Percentiles rank a stretch among this genome's conserved stretches.
These are phyloP conservation scores for Rauvolfia tetraphylla DNA, from an alignment of 257 asterid species.

Conservation along the genomic window DNA sequence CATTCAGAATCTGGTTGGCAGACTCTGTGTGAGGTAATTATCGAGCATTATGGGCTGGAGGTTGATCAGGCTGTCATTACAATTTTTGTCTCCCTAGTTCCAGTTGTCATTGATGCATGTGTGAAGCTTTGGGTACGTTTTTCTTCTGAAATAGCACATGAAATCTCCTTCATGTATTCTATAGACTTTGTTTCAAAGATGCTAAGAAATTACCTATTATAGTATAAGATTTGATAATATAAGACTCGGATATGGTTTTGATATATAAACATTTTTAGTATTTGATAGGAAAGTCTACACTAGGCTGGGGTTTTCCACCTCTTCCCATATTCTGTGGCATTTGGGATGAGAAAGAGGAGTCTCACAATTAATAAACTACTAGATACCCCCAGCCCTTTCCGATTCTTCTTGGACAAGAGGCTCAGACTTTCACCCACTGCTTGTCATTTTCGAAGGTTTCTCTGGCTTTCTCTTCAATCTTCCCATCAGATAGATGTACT, in stretches of 20 bases:
- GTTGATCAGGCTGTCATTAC: conserved; percentile 68
- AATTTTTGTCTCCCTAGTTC: conserved; percentile 67
- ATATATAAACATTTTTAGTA: not conserved
- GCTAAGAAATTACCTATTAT: not conserved
- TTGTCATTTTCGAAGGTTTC: too few relatives aligned
- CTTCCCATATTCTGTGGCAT: too few relatives aligned
- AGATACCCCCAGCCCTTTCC: too few relatives aligned
- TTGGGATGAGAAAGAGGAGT: too few relatives aligned
- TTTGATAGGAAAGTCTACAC: not conserved
- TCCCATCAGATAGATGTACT: too few relatives aligned
- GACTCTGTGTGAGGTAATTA: conserved; percentile 68
- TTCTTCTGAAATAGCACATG: conserved; percentile 1
- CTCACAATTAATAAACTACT: too few relatives aligned
- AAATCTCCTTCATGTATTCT: not conserved
- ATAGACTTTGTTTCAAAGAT: not conserved
- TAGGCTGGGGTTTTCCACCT: not conserved
- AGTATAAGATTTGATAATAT: not conserved
- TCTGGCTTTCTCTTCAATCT: too few relatives aligned
- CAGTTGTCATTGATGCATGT: conserved; percentile 79
- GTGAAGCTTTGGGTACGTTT: conserved; percentile 92
- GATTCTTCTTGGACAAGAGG: too few relatives aligned
- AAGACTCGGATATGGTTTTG: not conserved
- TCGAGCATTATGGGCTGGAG: conserved; percentile 83
- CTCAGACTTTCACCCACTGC: too few relatives aligned
- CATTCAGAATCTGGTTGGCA: conserved; percentile 96